Evolutionary conservation across 2,329 filamentous ascomycete genomes (phyloP).

Genomic region (Beauveria varroae): DNA sequence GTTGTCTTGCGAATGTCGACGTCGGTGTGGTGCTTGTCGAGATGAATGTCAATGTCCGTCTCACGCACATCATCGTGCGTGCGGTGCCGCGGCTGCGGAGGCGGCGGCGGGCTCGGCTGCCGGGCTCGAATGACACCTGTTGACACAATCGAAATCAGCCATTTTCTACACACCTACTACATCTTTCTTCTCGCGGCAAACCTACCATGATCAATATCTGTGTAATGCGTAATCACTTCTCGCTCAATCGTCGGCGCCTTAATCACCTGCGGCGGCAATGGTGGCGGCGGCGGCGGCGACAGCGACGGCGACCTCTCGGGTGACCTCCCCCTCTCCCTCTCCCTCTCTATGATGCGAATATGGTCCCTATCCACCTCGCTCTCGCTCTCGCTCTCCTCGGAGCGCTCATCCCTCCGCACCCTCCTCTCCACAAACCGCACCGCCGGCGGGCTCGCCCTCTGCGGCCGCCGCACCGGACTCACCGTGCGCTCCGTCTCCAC

Average conservation of each 20-base stretch:
- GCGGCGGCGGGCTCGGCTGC: slow-evolving; percentile 36
- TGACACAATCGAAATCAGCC: background rate
- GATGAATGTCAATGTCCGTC: slow-evolving; percentile 55
- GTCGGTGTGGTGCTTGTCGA: slow-evolving; percentile 46
- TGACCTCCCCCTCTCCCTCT: slow-evolving; percentile 32
- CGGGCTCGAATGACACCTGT: slow-evolving; percentile 38
- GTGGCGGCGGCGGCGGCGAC: slow-evolving; percentile 43
- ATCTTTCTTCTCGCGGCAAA: no score
- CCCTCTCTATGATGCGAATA: slow-evolving; percentile 43
- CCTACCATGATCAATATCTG: slow-evolving; percentile 69
- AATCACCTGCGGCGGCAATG: slow-evolving; percentile 56
- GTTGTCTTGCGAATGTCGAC: slow-evolving; percentile 43
- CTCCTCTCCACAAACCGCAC: slow-evolving; percentile 22
- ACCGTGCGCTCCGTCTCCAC: slow-evolving; percentile 31
- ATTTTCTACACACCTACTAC: no score
- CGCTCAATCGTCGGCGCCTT: slow-evolving; percentile 75
- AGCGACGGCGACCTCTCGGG: slow-evolving; percentile 47
- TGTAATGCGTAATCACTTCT: slow-evolving; percentile 83
- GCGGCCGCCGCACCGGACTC: slow-evolving; percentile 27
- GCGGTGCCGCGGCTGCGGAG: slow-evolving; percentile 36
- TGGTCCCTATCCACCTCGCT: slow-evolving; percentile 33
- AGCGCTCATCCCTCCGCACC: background rate
- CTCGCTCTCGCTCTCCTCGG: background rate
- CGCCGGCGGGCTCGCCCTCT: slow-evolving; percentile 19
- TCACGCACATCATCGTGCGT: slow-evolving; percentile 39